phyloP scores from a whole-genome alignment of 2,329 filamentous ascomycete genomes.

The Pseudopithomyces chartarum region DNA sequence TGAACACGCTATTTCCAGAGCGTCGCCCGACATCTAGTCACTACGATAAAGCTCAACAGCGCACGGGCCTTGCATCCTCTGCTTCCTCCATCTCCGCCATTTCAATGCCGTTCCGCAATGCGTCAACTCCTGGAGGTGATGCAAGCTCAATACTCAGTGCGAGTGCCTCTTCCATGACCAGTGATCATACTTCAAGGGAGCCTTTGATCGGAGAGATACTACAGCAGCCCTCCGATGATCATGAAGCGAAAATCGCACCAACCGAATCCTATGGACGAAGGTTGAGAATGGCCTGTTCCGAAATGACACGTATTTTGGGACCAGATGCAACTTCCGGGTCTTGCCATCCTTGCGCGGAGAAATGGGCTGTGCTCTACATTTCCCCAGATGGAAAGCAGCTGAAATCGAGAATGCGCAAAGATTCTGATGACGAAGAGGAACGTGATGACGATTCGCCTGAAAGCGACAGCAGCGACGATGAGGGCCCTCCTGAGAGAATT shows the following conservation, averaged over 20 bases:
- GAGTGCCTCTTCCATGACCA: slow-evolving; percentile 73
- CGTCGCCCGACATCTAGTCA: slow-evolving; percentile 65
- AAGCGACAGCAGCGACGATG: slow-evolving; percentile 54
- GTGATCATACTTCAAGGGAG: slow-evolving; percentile 71
- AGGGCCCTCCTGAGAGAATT: slow-evolving; percentile 48
- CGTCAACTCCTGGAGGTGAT: slow-evolving; percentile 60
- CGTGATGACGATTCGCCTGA: slow-evolving; percentile 63
- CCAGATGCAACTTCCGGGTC: slow-evolving; percentile 67
- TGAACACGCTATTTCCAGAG: slow-evolving; percentile 84
- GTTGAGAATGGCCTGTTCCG: slow-evolving; percentile 70
- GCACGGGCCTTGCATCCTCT: slow-evolving; percentile 52
- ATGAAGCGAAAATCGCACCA: slow-evolving; percentile 56
- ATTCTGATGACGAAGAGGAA: slow-evolving; percentile 66
- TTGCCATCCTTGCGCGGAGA: slow-evolving; percentile 79
- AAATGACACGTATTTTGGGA: slow-evolving; percentile 71
- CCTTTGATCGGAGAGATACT: slow-evolving; percentile 58
- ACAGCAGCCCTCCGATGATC: slow-evolving; percentile 27
- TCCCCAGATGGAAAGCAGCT: slow-evolving; percentile 73
- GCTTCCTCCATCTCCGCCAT: slow-evolving; percentile 56
- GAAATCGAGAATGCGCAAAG: slow-evolving; percentile 74
- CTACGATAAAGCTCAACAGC: slow-evolving; percentile 52
- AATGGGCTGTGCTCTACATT: slow-evolving; percentile 82
- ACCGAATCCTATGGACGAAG: slow-evolving; percentile 52
- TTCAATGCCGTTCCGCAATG: slow-evolving; percentile 56
- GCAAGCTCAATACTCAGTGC: slow-evolving; percentile 74